A percentile compares a stretch with the other conserved stretches of the same genome.
phyloP scores from a whole-genome alignment of 1,139 yeast species.

The Pichia sp. region DNA sequence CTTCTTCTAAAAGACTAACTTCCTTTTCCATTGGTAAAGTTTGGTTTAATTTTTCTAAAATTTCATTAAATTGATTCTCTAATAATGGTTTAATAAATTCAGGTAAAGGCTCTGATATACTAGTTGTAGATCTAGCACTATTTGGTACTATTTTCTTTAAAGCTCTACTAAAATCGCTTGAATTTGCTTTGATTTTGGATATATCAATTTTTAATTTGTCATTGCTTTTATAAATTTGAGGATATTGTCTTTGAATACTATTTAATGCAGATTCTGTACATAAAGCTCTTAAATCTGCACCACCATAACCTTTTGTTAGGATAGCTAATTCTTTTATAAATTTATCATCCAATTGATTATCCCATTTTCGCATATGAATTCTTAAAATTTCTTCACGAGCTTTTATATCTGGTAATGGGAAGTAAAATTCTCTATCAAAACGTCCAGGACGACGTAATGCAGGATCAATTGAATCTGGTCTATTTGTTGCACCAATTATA shows the following conservation, averaged over 20 bases:
- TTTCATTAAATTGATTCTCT: slow-evolving; percentile 39
- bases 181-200: slow-evolving; percentile 62
- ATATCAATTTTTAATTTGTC: slow-evolving; percentile 75
- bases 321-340: slow-evolving; percentile 67
- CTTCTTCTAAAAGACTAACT: slow-evolving; percentile 60
- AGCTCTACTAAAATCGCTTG: slow-evolving; percentile 83
- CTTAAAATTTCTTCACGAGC: slow-evolving; percentile 73
- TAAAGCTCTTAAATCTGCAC: slow-evolving; percentile 91
- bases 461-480: slow-evolving; percentile 97
- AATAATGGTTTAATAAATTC: slow-evolving; percentile 61
- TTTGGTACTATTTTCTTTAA: slow-evolving; percentile 87
- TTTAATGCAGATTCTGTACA: slow-evolving; percentile 93
- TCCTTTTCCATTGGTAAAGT: slow-evolving; percentile 62
- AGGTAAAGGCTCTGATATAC: slow-evolving; percentile 72
- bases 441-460: slow-evolving; percentile 96
- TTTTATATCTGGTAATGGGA: slow-evolving; percentile 80
- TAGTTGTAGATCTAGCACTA: slow-evolving; percentile 75
- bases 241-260: slow-evolving; percentile 77
- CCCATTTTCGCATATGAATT: slow-evolving; percentile 89
- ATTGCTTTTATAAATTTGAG: slow-evolving; percentile 79
- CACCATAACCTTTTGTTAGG: slow-evolving; percentile 93
- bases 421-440: slow-evolving; percentile 93
- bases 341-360: slow-evolving; percentile 30
- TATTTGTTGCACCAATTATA: slow-evolving; percentile 96
- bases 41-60: slow-evolving; percentile 45